phyloP scores from a whole-genome alignment of 495 filamentous ascomycete genomes.

The Daldinia decipiens region DNA sequence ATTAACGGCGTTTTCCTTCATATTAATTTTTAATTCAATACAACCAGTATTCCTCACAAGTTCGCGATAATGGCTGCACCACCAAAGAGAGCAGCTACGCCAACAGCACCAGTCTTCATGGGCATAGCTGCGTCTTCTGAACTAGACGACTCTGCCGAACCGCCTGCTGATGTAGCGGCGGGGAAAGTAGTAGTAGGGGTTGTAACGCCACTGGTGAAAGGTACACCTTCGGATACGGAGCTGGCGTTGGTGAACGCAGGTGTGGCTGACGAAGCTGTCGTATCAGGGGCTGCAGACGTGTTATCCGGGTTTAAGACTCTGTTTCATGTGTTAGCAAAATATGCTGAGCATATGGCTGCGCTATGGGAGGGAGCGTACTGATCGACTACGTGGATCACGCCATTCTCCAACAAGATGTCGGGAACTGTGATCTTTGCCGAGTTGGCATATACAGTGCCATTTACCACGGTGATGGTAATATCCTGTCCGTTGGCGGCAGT shows the following conservation, averaged over 20 bases:
- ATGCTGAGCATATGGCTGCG: neutral
- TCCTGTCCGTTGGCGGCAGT: slow-evolving; percentile 57
- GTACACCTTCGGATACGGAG: slow-evolving; percentile 51
- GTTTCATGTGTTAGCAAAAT: slow-evolving; percentile 9
- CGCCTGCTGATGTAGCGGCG: slow-evolving; percentile 47
- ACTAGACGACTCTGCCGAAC: slow-evolving; percentile 9
- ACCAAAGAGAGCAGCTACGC: slow-evolving; percentile 52
- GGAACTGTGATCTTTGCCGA: slow-evolving; percentile 63
- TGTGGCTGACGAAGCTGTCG: slow-evolving; percentile 55
- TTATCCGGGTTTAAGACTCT: slow-evolving; percentile 72
- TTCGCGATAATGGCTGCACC: slow-evolving; percentile 46
- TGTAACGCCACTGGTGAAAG: slow-evolving; percentile 57
- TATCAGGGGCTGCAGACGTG: slow-evolving; percentile 56
- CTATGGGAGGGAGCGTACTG: slow-evolving; percentile 47
- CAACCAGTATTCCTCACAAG: slow-evolving; percentile 8
- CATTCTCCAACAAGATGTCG: slow-evolving; percentile 71
- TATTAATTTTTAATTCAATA: neutral
- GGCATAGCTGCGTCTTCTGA: slow-evolving; percentile 39
- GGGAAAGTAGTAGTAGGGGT: slow-evolving; percentile 49
- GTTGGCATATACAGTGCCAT: slow-evolving; percentile 59
- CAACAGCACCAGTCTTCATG: slow-evolving; percentile 45
- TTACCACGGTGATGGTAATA: slow-evolving; percentile 61
- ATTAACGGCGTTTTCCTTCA: neutral
- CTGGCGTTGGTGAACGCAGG: slow-evolving; percentile 64
- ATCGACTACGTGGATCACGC: slow-evolving; percentile 75